Conservation (phyloP, 371 early-diverging fungal species). For the Synchytrium microbalum region DNA sequence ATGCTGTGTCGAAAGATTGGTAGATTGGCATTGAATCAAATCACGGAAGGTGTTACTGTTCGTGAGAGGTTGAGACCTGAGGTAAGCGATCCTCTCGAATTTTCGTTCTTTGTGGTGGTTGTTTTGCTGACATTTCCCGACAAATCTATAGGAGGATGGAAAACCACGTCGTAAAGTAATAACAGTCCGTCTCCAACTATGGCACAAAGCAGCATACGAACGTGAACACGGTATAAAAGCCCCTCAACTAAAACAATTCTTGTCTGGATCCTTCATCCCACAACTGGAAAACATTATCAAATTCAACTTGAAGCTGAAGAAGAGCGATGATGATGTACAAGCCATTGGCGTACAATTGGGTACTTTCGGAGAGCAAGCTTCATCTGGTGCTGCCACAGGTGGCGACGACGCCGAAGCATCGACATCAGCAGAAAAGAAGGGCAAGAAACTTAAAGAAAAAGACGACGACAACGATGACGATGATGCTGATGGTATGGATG, state of each 20-base stretch:
- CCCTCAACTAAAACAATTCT: constrained; percentile 57
- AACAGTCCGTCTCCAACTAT: constrained; percentile 74
- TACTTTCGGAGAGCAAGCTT: constrained; percentile 17
- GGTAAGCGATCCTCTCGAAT: neutral
- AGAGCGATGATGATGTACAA: constrained; percentile 18
- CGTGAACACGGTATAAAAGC: constrained; percentile 69
- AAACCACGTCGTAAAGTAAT: constrained; percentile 41
- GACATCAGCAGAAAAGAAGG: constrained; percentile 16
- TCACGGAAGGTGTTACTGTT: constrained; percentile 67
- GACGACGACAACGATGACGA: constrained; percentile 44
- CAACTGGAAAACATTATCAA: constrained; percentile 58
- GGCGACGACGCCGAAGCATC: constrained; percentile 28
- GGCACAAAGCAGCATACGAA: constrained; percentile 65
- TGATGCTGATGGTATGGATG: constrained; percentile 64
- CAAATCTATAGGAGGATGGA: constrained; percentile 8
- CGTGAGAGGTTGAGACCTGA: constrained; percentile 23
- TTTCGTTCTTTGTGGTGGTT: neutral
- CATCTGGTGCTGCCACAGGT: constrained; percentile 15
- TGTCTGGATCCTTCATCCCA: constrained; percentile 64
- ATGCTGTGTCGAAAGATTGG: constrained; percentile 30
- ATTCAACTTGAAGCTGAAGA: constrained; percentile 4
- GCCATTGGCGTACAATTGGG: constrained; percentile 33
- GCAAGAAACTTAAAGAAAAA: constrained; percentile 41
- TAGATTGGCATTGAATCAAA: constrained; percentile 66
- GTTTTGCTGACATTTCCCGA: neutral